Base-by-base conservation (phyloP, 768 basidiomycete genomes). In the Paxillus involutus region DNA sequence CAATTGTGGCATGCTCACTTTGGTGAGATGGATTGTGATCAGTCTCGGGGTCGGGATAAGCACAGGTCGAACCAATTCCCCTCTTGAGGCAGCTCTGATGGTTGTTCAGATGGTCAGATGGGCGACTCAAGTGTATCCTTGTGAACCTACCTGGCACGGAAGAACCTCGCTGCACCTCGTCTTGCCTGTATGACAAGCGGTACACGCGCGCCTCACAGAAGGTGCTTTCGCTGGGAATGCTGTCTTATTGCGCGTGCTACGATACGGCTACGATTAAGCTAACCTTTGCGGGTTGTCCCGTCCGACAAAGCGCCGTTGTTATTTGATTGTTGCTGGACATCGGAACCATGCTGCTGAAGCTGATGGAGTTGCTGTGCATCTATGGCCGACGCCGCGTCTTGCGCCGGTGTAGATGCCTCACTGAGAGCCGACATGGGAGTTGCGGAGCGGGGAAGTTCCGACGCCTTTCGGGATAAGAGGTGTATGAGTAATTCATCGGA, bases 181-280 rank as follows among this genome's bases (percentile, higher is more conserved):
- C 74, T 91, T 91, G 48, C 89, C 89, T 47, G 87, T 76, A 70
- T 91, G 89, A 71, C 89, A 91, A 13, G 89, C 86, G 37, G 84
- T 80, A 59, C 89, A 91, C 1, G 89, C 89, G 58, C 89, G 79
- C 59, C 89, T 82, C 51, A 90, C 89, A 42, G 88, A 90, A 32
- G 89, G 88, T 42, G 85, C 86, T 72, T 91, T 90, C 56, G 88
- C 88, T 89, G 66, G 47, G 52, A 45, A 59, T 40, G 49, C 35
- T 29, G 45, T 45, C 47, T 59, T 54, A 60, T 52, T 40, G 55
- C 39, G 49, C 5, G n/a, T 47, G 47, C 43, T 49, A 56, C 36
- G 44, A 44, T 53, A 35, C 30, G 45, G 51, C 55, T 56, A 59
- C 51, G 46, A 48, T 33, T 51, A 56, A 56, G 78, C 81, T 67